These are phyloP conservation scores for Ustilago cynodontis DNA, from an alignment of 1,284 basidiomycete genomes.

Conservation along the genomic window DNA sequence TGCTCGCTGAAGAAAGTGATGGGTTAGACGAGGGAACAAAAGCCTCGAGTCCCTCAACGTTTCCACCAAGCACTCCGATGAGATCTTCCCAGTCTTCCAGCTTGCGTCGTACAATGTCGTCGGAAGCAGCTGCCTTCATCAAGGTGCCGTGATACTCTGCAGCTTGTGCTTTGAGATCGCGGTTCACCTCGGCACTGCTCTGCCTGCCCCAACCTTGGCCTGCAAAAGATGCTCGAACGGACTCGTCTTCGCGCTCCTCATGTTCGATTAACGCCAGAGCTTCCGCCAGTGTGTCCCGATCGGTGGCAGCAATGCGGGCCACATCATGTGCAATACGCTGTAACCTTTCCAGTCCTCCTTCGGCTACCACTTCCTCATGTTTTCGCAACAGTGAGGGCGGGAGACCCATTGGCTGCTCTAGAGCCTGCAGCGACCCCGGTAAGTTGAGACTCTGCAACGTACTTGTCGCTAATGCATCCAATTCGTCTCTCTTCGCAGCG, in stretches of 20 bases:
- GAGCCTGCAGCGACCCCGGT: constrained; percentile 86
- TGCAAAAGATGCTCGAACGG: constrained; percentile 73
- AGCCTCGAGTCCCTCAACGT: constrained; percentile 31
- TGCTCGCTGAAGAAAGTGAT: constrained; percentile 15
- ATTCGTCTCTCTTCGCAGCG: constrained; percentile 75
- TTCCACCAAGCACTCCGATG: constrained; percentile 34
- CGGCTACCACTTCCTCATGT: constrained; percentile 84
- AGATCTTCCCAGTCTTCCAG: constrained; percentile 48
- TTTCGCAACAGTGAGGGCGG: constrained; percentile 88
- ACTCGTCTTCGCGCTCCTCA: constrained; percentile 88
- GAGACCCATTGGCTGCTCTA: constrained; percentile 86
- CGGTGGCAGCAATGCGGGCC: constrained; percentile 77
- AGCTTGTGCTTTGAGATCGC: constrained; percentile 48
- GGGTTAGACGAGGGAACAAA: constrained; percentile 39
- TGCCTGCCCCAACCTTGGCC: constrained; percentile 69
- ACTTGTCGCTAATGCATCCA: constrained; percentile 77
- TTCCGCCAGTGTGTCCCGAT: constrained; percentile 79
- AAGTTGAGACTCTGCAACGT: constrained; percentile 81
- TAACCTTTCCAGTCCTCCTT: constrained; percentile 81
- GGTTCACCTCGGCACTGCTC: constrained; percentile 75
- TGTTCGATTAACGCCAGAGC: constrained; percentile 87
- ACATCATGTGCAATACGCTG: constrained; percentile 81
- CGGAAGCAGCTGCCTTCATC: constrained; percentile 53
- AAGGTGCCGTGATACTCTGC: constrained; percentile 56
- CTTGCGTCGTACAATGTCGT: constrained; percentile 73